Conservation (phyloP, 2,329 filamentous ascomycete species). For the Nemania sp. region DNA sequence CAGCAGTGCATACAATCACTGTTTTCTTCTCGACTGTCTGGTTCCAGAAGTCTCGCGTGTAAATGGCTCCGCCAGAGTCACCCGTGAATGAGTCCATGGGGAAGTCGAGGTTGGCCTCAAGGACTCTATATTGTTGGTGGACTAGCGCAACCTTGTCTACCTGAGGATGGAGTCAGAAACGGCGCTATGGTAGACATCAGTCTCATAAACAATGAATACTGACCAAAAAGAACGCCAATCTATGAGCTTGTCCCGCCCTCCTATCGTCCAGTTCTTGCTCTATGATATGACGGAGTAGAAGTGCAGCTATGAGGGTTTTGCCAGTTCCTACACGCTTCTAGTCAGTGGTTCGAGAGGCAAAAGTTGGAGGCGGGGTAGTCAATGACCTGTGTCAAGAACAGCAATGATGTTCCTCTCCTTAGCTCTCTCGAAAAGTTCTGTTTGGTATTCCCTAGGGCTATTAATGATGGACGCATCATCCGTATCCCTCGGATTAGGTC, state of each 20-base stretch:
- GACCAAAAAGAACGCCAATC: conserved; percentile 87
- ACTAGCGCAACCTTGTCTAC: conserved; percentile 90
- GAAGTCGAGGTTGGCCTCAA: conserved; percentile 84
- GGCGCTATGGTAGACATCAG: not conserved
- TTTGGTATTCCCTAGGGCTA: conserved; percentile 88
- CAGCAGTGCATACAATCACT: conserved; percentile 92
- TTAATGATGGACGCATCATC: conserved; percentile 71
- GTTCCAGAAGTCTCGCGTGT: conserved; percentile 62
- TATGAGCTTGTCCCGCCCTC: conserved; percentile 66
- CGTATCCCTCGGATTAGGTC: conserved; percentile 50
- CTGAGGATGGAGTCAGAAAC: conserved; percentile 52
- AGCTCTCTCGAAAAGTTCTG: conserved; percentile 89
- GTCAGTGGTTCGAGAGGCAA: conserved; percentile 27
- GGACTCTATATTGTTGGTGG: conserved; percentile 86
- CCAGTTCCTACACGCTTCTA: conserved; percentile 74
- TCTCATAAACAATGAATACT: conserved; percentile 29
- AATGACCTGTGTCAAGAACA: conserved; percentile 85
- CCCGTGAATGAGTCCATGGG: conserved; percentile 81
- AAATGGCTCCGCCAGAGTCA: conserved; percentile 64
- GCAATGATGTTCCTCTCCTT: conserved; percentile 90
- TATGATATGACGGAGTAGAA: conserved; percentile 82
- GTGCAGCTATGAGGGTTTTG: conserved; percentile 94
- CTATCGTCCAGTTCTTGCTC: conserved; percentile 81
- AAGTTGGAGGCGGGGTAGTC: not conserved
- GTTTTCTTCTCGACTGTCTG: conserved; percentile 72